A percentile compares a stretch with the other conserved stretches of the same genome.
Conservation (phyloP, 208 protist genomes). For the Acanthamoeba triangularis region DNA sequence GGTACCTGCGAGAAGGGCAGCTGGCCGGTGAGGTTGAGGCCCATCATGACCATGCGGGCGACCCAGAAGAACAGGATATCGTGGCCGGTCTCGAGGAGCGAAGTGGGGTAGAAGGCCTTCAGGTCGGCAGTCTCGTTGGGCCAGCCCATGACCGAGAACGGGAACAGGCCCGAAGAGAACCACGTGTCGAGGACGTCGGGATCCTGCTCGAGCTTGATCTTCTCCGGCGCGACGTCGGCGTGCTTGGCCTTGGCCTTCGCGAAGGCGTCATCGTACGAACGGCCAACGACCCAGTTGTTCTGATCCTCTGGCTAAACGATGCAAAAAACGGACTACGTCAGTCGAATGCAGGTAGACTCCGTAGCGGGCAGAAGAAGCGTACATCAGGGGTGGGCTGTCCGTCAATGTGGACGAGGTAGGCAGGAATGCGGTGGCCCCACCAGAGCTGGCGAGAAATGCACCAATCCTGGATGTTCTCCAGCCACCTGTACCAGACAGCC, state of each 20-base stretch:
- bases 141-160: slow-evolving; percentile 88
- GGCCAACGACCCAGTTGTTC: slow-evolving; percentile 96
- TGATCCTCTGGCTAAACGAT: slow-evolving; percentile 32
- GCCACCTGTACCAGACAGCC: slow-evolving; percentile 87
- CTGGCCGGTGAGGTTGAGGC: slow-evolving; percentile 96
- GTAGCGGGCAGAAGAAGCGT: not conserved
- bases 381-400: slow-evolving; percentile 79
- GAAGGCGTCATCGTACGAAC: slow-evolving; percentile 95
- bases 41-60: slow-evolving; percentile 99
- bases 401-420: slow-evolving; percentile 95
- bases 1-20: slow-evolving; percentile 96
- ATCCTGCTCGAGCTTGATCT: slow-evolving; percentile 94
- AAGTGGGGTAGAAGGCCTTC: slow-evolving; percentile 88
- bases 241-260: slow-evolving; percentile 84
- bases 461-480: slow-evolving; percentile 90
- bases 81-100: slow-evolving; percentile 92
- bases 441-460: slow-evolving; percentile 99
- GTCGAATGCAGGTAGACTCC: not conserved
- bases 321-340: not conserved
- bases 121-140: slow-evolving; percentile 85
- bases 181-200: slow-evolving; percentile 99
- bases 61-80: slow-evolving; percentile 99
- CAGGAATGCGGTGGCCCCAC: slow-evolving; percentile 99
- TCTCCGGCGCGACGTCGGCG: not conserved
- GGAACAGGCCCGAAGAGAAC: slow-evolving; percentile 99